Percentiles rank a stretch among this genome's conserved stretches.
These are phyloP conservation scores for Penicillium sp. DNA, from an alignment of 2,329 filamentous ascomycete genomes.

Conservation along the genomic window DNA sequence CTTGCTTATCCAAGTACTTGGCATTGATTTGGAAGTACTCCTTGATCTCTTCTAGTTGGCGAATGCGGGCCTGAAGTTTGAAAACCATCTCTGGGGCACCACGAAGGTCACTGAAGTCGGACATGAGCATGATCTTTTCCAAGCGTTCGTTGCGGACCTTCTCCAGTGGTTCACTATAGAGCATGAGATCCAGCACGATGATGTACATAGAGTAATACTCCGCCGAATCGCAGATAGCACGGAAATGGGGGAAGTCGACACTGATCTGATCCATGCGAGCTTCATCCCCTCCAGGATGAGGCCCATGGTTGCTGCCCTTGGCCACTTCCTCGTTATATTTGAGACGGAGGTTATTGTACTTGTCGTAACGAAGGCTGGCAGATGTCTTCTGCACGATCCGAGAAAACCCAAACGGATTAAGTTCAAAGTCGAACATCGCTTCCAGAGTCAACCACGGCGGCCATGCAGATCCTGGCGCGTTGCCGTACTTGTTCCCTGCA, in stretches of 20 bases:
- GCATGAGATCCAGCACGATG: conserved; percentile 89
- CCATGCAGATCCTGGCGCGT: conserved; percentile 81
- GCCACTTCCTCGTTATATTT: conserved; percentile 96
- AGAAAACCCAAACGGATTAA: conserved; percentile 96
- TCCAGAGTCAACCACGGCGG: conserved; percentile 98
- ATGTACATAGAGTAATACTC: conserved; percentile 99
- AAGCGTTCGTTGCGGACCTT: conserved; percentile 94
- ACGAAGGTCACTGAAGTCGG: conserved; percentile 94
- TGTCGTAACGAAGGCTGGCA: conserved; percentile 89
- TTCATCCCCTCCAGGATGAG: conserved; percentile 54
- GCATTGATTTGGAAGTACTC: conserved; percentile 91
- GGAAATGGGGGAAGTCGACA: conserved; percentile 91
- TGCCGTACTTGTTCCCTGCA: conserved; percentile 88
- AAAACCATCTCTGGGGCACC: conserved; percentile 92
- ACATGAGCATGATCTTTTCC: conserved; percentile 98
- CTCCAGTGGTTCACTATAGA: conserved; percentile 94
- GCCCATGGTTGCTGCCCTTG: conserved; percentile 55
- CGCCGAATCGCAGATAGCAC: conserved; percentile 92
- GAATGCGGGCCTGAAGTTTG: conserved; percentile 84
- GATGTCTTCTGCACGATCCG: conserved; percentile 96
- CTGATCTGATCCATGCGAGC: conserved; percentile 92
- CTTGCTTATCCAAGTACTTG: conserved; percentile 77
- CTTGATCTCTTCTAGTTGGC: conserved; percentile 94
- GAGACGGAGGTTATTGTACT: conserved; percentile 93
- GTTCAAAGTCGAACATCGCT: conserved; percentile 94